Conservation (phyloP, 2,329 filamentous ascomycete species). For the Raffaelea arxii region DNA sequence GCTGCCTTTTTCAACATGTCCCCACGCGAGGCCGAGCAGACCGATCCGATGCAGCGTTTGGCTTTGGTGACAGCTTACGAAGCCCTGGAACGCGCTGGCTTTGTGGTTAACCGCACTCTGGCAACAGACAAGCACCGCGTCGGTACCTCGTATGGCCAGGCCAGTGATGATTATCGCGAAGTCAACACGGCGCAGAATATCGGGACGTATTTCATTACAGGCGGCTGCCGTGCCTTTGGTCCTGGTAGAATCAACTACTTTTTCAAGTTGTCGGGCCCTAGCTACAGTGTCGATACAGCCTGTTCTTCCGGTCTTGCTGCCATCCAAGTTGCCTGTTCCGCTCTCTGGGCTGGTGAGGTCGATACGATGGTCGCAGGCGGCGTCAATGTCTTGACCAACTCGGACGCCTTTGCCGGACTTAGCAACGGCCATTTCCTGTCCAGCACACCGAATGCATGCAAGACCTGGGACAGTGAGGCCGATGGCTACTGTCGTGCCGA, state of each 20-base stretch:
- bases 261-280: constrained; percentile 65
- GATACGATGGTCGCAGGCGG: constrained; percentile 74
- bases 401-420: constrained; percentile 66
- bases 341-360: constrained; percentile 63
- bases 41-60: constrained; percentile 70
- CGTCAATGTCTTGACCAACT: constrained; percentile 68
- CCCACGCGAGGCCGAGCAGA: constrained; percentile 53
- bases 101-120: constrained; percentile 61
- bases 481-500: constrained; percentile 55
- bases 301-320: constrained; percentile 65
- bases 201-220: constrained; percentile 42
- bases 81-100: constrained; percentile 70
- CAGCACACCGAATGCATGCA: constrained; percentile 61
- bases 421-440: constrained; percentile 69
- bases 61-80: constrained; percentile 69
- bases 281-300: constrained; percentile 62
- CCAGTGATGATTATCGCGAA: constrained; percentile 67
- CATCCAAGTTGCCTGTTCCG: constrained; percentile 63
- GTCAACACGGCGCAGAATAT: constrained; percentile 62
- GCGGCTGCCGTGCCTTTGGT: constrained; percentile 28
- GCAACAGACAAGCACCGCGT: constrained; percentile 53
- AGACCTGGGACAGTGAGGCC: too few species aligned
- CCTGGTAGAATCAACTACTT: constrained; percentile 61
- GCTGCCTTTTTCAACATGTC: constrained; percentile 66
- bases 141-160: constrained; percentile 64